Conservation (phyloP, 2,329 filamentous ascomycete species). For the Fusarium sambucinum region DNA sequence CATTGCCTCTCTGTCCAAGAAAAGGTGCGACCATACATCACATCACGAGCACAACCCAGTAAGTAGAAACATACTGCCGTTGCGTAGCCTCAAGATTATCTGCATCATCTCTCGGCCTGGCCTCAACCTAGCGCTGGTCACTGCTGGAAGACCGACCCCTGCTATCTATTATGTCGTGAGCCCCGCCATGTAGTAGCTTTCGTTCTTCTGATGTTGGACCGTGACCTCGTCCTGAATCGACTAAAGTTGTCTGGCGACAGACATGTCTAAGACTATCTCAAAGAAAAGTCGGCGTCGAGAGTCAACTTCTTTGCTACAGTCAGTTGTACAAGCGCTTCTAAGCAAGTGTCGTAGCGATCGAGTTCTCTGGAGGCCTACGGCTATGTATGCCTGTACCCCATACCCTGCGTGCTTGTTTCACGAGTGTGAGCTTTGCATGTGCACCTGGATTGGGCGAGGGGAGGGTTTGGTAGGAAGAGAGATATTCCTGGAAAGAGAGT, state of each 20-base stretch:
- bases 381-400: constrained; percentile 29
- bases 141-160: constrained; percentile 18
- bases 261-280: constrained; percentile 37
- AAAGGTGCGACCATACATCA: constrained; percentile 19
- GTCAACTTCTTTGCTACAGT: constrained; percentile 1
- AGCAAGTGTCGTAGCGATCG: constrained; percentile 17
- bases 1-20: constrained; percentile 38
- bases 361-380: constrained; percentile 32
- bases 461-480: constrained; percentile 2
- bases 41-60: constrained; percentile 2
- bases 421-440: constrained; percentile 33
- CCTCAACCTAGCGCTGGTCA: constrained; percentile 16
- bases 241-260: constrained; percentile 8
- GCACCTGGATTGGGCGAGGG: constrained; percentile 13
- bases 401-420: constrained; percentile 33
- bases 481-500: not conserved
- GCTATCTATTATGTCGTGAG: constrained; percentile 30
- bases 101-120: constrained; percentile 43
- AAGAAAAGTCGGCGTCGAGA: constrained; percentile 5
- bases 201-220: constrained; percentile 17
- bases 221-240: not conserved
- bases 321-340: constrained; percentile 24
- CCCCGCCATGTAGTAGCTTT: constrained; percentile 23
- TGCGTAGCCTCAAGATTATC: constrained; percentile 39
- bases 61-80: constrained; percentile 26